These are phyloP conservation scores for Perkinsela sp. DNA, from an alignment of 208 protist genomes.

Conservation along the genomic window DNA sequence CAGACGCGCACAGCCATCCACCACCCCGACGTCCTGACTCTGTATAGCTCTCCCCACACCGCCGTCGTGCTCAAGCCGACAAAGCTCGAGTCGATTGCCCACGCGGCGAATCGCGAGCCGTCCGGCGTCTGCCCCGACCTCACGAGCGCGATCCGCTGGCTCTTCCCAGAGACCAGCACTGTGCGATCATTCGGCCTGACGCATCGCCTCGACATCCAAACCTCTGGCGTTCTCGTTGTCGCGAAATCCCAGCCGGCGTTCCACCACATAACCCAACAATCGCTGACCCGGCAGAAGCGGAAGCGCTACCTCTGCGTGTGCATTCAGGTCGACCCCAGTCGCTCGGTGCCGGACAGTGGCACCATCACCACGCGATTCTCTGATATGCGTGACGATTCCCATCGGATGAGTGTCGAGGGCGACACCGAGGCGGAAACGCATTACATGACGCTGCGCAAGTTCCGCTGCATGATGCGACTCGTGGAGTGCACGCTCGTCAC, in stretches of 20 bases:
- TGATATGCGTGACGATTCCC: not conserved
- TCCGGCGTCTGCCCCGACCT: not conserved
- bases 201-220: not conserved
- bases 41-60: not conserved
- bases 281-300: not conserved
- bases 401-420: not conserved
- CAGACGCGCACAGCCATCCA: not conserved
- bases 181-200: not conserved
- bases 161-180: not conserved
- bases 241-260: not conserved
- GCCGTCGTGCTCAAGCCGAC: not conserved
- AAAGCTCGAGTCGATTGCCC: not conserved
- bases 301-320: not conserved
- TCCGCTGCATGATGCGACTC: not conserved
- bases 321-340: not conserved
- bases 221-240: not conserved
- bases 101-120: not conserved
- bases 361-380: not conserved
- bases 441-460: not conserved
- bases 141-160: not conserved
- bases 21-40: not conserved
- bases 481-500: not conserved
- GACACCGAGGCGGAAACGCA: not conserved
- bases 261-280: not conserved
- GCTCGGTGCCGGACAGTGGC: not conserved